Percentiles rank a stretch among this genome's conserved stretches.
These are phyloP conservation scores for Hippophae gyantsensis DNA, from an alignment of 306 rosid genomes.

Conservation along the genomic window DNA sequence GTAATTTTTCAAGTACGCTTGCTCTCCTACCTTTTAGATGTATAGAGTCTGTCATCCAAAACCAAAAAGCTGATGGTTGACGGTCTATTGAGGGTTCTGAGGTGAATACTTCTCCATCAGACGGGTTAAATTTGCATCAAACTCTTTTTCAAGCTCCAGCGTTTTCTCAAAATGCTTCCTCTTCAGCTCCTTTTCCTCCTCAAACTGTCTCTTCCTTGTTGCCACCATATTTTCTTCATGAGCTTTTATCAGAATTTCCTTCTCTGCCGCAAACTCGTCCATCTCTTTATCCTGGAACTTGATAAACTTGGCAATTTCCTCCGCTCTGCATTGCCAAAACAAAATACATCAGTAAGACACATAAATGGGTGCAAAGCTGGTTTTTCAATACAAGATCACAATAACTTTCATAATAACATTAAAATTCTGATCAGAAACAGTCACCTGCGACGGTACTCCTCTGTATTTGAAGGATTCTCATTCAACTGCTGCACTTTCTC, in stretches of 20 bases:
- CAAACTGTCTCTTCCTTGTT: conserved; percentile 50
- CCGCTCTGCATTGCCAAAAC: conserved; percentile 32
- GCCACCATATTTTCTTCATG: conserved; percentile 38
- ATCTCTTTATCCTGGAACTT: conserved; percentile 51
- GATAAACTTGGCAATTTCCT: conserved; percentile 40
- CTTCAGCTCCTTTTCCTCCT: conserved; percentile 33
- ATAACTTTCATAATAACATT: not conserved
- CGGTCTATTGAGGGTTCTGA: conserved; percentile 3
- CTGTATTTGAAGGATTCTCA: conserved; percentile 28
- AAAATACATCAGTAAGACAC: not conserved
- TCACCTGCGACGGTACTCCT: conserved; percentile 43
- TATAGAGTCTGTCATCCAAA: too few species aligned
- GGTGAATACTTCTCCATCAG: conserved; percentile 61
- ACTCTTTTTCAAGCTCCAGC: conserved; percentile 43
- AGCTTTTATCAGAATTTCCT: conserved; percentile 34
- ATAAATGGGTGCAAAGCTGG: not conserved
- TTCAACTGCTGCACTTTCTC: conserved; percentile 54
- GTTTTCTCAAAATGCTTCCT: conserved; percentile 56
- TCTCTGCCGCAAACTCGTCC: conserved; percentile 40
- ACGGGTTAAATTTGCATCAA: conserved; percentile 27
- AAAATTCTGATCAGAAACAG: not conserved
- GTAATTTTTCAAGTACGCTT: too few species aligned
- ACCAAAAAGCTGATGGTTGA: not conserved
- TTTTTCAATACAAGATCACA: not conserved
- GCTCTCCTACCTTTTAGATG: too few species aligned